Evolutionary conservation across 192 early-diverging fungal species (phyloP).

Genomic region (Gigaspora rosea): DNA sequence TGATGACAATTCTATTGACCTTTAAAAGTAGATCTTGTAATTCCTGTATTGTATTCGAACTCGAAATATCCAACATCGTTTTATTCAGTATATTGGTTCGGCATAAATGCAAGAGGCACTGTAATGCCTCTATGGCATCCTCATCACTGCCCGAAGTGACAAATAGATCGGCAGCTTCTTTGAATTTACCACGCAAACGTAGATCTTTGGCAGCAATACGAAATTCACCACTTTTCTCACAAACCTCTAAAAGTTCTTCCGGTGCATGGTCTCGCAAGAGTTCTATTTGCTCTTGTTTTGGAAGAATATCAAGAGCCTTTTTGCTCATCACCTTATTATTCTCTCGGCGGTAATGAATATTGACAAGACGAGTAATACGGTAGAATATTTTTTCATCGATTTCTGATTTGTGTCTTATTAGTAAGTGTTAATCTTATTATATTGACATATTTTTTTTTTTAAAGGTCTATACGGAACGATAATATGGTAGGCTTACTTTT

Average conservation of each 20-base stretch:
- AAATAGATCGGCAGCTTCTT: slow-evolving; percentile 17
- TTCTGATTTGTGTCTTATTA: neutral
- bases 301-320: slow-evolving; percentile 6
- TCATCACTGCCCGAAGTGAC: neutral
- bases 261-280: slow-evolving; percentile 1
- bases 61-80: neutral
- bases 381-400: neutral
- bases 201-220: neutral
- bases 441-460: neutral
- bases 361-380: neutral
- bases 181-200: neutral
- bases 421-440: no score
- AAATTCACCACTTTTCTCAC: neutral
- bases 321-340: slow-evolving; percentile 10
- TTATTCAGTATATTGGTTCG: slow-evolving; percentile 1
- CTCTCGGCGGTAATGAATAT: neutral
- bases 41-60: neutral
- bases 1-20: neutral
- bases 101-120: neutral
- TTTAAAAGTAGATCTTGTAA: neutral
- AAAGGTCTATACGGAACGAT: no score
- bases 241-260: neutral
- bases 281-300: neutral
- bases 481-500: neutral
- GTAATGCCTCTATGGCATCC: neutral